Percentiles rank a stretch among this genome's conserved stretches.
Evolutionary conservation across 2,329 filamentous ascomycete species (phyloP).

Genomic region (Aureobasidium vineae): DNA sequence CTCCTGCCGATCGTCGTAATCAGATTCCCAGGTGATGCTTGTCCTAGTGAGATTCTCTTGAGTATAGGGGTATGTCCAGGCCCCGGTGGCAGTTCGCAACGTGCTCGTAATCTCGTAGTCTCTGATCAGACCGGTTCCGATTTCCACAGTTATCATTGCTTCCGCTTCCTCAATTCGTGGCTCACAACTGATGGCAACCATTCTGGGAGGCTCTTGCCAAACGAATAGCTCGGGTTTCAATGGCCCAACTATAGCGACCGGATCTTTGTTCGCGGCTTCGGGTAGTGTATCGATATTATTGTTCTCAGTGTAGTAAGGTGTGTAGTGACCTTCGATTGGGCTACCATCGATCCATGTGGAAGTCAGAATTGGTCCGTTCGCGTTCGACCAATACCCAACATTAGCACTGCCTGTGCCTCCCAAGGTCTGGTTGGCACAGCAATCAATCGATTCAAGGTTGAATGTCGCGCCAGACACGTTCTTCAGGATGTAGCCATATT

Average conservation of each 20-base stretch:
- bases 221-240: not conserved
- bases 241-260: not conserved
- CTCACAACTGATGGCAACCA: not conserved
- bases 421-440: not conserved
- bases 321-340: not conserved
- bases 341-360: not conserved
- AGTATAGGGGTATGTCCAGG: not conserved
- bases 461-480: not conserved
- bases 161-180: not conserved
- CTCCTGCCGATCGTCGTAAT: not conserved
- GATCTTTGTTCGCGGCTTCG: not conserved
- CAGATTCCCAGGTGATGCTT: not conserved
- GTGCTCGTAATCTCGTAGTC: not conserved
- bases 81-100: not conserved
- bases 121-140: not conserved
- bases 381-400: constrained; percentile 10
- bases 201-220: not conserved
- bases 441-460: not conserved
- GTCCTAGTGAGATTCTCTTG: not conserved
- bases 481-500: constrained; percentile 1
- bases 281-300: not conserved
- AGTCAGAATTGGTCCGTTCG: not conserved
- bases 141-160: not conserved
- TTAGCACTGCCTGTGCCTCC: not conserved
- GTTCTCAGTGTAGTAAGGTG: not conserved